phyloP scores from a whole-genome alignment of 495 filamentous ascomycete genomes.

The Neurospora sp. region DNA sequence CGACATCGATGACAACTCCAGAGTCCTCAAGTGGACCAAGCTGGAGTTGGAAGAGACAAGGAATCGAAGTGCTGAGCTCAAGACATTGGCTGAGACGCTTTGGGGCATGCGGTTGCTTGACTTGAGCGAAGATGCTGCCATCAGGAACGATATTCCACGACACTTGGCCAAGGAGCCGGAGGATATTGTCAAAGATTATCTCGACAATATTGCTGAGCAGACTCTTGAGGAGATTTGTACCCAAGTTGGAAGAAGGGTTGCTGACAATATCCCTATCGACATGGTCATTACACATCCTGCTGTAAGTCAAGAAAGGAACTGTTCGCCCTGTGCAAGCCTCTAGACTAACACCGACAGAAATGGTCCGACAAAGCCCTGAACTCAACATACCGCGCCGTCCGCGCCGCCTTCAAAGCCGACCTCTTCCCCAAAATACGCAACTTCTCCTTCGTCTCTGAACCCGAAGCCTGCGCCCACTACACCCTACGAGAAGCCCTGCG shows the following conservation, averaged over 20 bases:
- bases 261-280: constrained; percentile 16
- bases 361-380: constrained; percentile 25
- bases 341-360: constrained; percentile 6
- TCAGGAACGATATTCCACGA: constrained; percentile 16
- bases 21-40: constrained; percentile 24
- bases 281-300: constrained; percentile 27
- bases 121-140: constrained; percentile 5
- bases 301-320: constrained; percentile 3
- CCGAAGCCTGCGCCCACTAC: constrained; percentile 48
- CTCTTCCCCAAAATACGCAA: constrained; percentile 21
- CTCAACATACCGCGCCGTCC: constrained; percentile 21
- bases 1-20: constrained; percentile 22
- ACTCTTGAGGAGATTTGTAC: constrained; percentile 9
- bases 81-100: constrained; percentile 10
- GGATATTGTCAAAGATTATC: constrained; percentile 23
- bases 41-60: constrained; percentile 16
- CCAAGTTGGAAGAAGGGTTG: constrained; percentile 3
- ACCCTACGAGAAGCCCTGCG: constrained; percentile 26
- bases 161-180: constrained; percentile 22
- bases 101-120: constrained; percentile 8
- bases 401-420: constrained; percentile 12
- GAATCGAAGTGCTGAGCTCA: constrained; percentile 8
- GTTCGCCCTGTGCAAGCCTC: background rate
- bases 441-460: constrained; percentile 39
- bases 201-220: constrained; percentile 16